Conservation (phyloP, 1,139 yeast genomes). For the Yarrowia galli region DNA sequence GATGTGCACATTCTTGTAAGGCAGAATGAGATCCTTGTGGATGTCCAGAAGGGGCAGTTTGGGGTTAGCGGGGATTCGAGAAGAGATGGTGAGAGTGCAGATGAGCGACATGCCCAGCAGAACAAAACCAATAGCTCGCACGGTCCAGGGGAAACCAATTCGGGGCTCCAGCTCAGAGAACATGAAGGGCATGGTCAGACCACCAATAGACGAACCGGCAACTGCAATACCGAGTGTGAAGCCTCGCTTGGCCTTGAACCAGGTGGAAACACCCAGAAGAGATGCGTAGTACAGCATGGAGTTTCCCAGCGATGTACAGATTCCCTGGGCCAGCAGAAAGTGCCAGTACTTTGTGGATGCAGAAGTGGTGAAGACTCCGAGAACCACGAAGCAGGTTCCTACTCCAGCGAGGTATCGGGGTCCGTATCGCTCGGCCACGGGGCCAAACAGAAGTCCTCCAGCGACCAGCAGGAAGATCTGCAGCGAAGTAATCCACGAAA, state of each 20-base stretch:
- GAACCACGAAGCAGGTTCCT: constrained; percentile 25
- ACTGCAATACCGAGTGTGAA: constrained; percentile 29
- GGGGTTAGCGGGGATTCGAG: constrained; percentile 33
- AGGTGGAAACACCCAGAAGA: constrained; percentile 12
- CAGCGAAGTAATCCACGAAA: constrained; percentile 34
- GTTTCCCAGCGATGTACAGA: constrained; percentile 30
- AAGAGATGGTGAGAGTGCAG: constrained; percentile 19
- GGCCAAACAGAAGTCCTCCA: constrained; percentile 31
- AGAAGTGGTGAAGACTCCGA: constrained; percentile 32
- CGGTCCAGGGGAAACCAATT: constrained; percentile 35
- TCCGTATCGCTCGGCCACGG: constrained; percentile 21
- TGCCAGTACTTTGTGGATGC: constrained; percentile 31
- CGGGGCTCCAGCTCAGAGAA: constrained; percentile 33
- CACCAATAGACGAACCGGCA: constrained; percentile 35
- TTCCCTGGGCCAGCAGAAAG: constrained; percentile 35
- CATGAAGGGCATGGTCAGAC: constrained; percentile 34
- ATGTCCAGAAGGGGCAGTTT: constrained; percentile 7
- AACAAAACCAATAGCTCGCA: constrained; percentile 35
- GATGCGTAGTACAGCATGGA: constrained; percentile 36
- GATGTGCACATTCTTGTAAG: constrained; percentile 46
- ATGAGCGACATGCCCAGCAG: constrained; percentile 27
- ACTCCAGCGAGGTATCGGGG: constrained; percentile 24
- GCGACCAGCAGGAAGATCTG: constrained; percentile 34
- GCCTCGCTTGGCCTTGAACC: constrained; percentile 32
- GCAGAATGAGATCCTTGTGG: constrained; percentile 8